A percentile compares a stretch with the other conserved stretches of the same genome.
Conservation (phyloP, 1,284 basidiomycete species). For the Laetiporus sulphureus region DNA sequence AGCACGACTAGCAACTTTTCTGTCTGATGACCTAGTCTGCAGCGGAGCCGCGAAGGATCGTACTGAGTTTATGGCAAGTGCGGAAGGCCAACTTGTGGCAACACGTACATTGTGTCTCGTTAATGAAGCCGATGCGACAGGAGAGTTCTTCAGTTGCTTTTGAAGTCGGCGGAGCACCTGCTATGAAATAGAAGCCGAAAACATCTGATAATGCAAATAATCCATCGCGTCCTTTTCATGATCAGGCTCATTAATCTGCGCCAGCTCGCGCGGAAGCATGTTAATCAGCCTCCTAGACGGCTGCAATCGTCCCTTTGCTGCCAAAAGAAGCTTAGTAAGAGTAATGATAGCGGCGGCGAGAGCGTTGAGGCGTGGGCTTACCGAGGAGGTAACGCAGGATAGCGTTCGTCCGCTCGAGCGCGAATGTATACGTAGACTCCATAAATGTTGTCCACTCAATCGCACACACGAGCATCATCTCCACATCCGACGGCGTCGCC, state of each 20-base stretch:
- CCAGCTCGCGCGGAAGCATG: slow-evolving; percentile 61
- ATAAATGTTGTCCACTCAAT: slow-evolving; percentile 93
- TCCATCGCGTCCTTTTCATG: slow-evolving; percentile 62
- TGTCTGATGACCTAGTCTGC: no score
- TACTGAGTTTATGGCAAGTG: no score
- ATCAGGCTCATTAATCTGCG: slow-evolving; percentile 49
- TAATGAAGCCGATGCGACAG: no score
- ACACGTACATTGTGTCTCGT: no score
- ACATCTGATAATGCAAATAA: slow-evolving; percentile 67
- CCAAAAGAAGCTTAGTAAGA: slow-evolving; percentile 6
- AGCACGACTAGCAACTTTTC: no score
- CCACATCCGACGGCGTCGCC: slow-evolving; percentile 44
- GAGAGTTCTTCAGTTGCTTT: no score
- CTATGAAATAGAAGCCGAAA: no score
- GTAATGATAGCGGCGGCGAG: neutral
- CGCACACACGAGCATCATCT: slow-evolving; percentile 73
- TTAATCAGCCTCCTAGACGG: slow-evolving; percentile 62
- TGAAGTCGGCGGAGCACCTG: no score
- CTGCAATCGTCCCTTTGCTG: slow-evolving; percentile 69
- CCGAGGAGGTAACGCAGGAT: slow-evolving; percentile 86
- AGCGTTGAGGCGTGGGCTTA: slow-evolving; percentile 27
- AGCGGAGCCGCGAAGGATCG: no score
- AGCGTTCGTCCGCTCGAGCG: slow-evolving; percentile 79
- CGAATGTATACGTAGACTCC: slow-evolving; percentile 67
- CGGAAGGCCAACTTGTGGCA: no score